phyloP scores from a whole-genome alignment of 768 basidiomycete genomes.

The Pleurotus cornucopiae region DNA sequence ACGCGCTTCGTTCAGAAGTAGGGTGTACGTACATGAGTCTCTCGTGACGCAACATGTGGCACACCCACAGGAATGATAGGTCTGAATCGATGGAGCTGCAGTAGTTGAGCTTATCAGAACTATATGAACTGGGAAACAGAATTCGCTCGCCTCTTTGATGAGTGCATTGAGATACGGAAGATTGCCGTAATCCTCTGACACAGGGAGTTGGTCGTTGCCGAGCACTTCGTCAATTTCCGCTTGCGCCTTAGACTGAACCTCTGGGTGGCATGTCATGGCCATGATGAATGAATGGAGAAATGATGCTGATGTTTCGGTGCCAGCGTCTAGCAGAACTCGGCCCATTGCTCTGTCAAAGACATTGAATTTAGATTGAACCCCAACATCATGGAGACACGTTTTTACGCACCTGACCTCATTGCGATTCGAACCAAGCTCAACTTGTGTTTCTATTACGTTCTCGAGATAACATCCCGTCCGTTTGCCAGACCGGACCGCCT shows the following conservation, averaged over 20 bases:
- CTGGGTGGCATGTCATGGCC: neutral
- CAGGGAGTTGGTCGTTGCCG: neutral
- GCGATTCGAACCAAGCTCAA: neutral
- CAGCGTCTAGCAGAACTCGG: neutral
- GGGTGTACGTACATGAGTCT: neutral
- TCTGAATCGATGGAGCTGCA: slow-evolving; percentile 1
- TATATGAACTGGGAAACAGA: neutral
- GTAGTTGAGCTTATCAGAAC: neutral
- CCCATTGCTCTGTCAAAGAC: neutral
- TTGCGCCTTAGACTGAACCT: neutral
- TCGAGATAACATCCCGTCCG: neutral
- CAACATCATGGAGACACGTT: neutral
- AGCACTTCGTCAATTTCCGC: neutral
- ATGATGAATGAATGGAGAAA: neutral
- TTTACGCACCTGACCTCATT: neutral
- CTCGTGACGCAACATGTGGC: neutral
- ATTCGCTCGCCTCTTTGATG: neutral
- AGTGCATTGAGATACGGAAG: neutral
- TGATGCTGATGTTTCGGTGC: neutral
- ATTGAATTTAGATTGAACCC: neutral
- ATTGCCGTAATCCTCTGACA: neutral
- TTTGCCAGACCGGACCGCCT: neutral
- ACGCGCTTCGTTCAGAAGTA: neutral
- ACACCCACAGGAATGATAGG: neutral
- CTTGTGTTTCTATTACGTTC: neutral